Base-by-base conservation (phyloP, 192 early-diverging fungal genomes). In the Mortierella alpina region DNA sequence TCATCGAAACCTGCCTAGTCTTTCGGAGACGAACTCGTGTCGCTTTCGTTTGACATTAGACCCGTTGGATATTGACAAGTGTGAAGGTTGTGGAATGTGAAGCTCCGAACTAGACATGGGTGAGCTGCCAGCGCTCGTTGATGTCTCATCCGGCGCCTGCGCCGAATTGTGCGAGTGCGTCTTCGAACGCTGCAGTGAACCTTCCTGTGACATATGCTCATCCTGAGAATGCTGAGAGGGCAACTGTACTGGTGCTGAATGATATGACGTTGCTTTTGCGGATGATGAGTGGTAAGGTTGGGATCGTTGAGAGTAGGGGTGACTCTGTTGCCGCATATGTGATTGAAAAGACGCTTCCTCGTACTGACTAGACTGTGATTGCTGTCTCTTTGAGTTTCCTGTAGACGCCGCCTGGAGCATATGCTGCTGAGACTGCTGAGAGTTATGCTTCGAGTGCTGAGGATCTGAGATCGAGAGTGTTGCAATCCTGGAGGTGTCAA, bases 101-200 rank as follows among this genome's bases (percentile, higher is more conserved):
- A 73, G 64, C 45, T 73, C 71, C 2, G 71, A 73, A 14, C 72
- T 74, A n/a, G 72, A 66, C 64, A 66, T 70, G 5, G 68, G 68
- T 13, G 75, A 70, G 13, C 49, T 64, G 10, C 55, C 62, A 7
- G 55, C 22, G 52, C 56, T 69, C 7, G 44, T 47, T 3, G 63
- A 54, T 0, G 52, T 45, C 13, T 53, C 45, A 1, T 63, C 47
- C 1, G 70, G 63, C 17, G 53, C 41, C 39, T 63, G 65, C 18
- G 48, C 61, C 54, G 57, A 15, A 9, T 31, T 15, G 8, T 61
- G 56, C 4, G 72, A 66, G 39, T 74, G 57, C 31, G 57, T 61
- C 64, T 54, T 59, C 31, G 66, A 59, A 2, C 72, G 72, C 20
- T 56, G 23, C 17, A 44, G 63, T 4, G 63, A 51, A 15, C 39